A percentile compares a stretch with the other conserved stretches of the same genome.
Conservation (phyloP, 495 filamentous ascomycete genomes). For the Xylaria grammica region DNA sequence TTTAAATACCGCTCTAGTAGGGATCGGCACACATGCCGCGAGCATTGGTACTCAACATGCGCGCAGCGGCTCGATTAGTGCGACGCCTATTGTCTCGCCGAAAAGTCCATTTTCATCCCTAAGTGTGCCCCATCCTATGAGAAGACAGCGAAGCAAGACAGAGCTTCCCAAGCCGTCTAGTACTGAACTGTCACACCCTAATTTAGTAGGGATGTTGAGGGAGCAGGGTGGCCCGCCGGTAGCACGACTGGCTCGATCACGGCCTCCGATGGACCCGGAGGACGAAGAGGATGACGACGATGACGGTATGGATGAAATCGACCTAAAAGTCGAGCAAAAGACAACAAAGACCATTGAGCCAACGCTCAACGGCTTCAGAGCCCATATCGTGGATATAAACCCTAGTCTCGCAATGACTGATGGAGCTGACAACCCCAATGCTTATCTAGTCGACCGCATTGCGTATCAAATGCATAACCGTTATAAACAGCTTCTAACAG, state of each 20-base stretch:
- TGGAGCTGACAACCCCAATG: slow-evolving; percentile 49
- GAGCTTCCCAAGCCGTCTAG: slow-evolving; percentile 62
- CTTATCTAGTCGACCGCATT: slow-evolving; percentile 80
- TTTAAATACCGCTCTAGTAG: slow-evolving; percentile 68
- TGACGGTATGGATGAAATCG: slow-evolving; percentile 55
- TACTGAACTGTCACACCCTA: slow-evolving; percentile 32
- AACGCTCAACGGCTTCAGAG: slow-evolving; percentile 75
- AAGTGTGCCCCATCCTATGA: slow-evolving; percentile 57
- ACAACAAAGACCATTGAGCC: slow-evolving; percentile 67
- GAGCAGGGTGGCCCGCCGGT: slow-evolving; percentile 65
- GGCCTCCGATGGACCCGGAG: slow-evolving; percentile 31
- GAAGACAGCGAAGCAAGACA: slow-evolving; percentile 74
- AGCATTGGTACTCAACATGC: slow-evolving; percentile 63
- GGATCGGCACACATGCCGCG: slow-evolving; percentile 65
- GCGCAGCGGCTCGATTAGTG: slow-evolving; percentile 64
- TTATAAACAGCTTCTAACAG: slow-evolving; percentile 77
- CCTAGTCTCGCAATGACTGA: slow-evolving; percentile 49
- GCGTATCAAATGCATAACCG: slow-evolving; percentile 78
- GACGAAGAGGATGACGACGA: slow-evolving; percentile 56
- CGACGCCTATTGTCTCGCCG: slow-evolving; percentile 57
- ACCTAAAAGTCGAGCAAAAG: slow-evolving; percentile 52
- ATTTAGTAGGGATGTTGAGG: slow-evolving; percentile 56
- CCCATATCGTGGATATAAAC: slow-evolving; percentile 74
- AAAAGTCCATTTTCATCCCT: slow-evolving; percentile 52
- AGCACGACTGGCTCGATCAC: slow-evolving; percentile 53